A percentile compares a stretch with the other conserved stretches of the same genome.
Evolutionary conservation across 2,329 filamentous ascomycete species (phyloP).

Genomic region (Emmonsiellopsis sp.): DNA sequence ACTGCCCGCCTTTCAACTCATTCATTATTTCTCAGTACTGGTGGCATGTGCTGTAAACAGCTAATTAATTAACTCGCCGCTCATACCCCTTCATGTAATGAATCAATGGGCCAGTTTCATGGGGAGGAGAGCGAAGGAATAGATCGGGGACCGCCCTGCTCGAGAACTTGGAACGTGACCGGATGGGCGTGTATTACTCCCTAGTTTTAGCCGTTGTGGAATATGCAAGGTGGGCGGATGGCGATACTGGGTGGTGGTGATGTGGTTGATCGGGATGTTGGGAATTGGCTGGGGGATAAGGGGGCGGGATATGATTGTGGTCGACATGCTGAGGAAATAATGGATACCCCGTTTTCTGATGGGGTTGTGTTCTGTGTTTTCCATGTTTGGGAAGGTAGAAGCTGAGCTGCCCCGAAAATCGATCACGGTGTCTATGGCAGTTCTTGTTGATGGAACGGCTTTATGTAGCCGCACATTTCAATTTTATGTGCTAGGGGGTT

Average conservation of each 20-base stretch:
- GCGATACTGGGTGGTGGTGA: constrained; percentile 43
- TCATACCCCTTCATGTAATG: too few relatives aligned
- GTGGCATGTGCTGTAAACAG: too few relatives aligned
- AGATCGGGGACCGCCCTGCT: constrained; percentile 21
- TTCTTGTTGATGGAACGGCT: neutral
- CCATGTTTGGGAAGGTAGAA: constrained; percentile 36
- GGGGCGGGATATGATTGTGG: constrained; percentile 1
- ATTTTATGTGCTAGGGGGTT: neutral
- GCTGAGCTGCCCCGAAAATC: neutral
- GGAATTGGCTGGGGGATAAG: constrained; percentile 11
- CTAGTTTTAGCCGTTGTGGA: constrained; percentile 3
- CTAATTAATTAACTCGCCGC: too few relatives aligned
- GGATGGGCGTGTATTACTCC: constrained; percentile 34
- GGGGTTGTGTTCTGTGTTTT: constrained; percentile 24
- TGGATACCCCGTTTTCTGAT: neutral
- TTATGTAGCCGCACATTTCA: neutral
- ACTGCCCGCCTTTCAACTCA: too few relatives aligned
- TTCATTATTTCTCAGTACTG: too few relatives aligned
- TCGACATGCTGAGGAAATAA: neutral
- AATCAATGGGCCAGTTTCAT: too few relatives aligned
- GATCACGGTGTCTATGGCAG: neutral
- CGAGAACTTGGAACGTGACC: constrained; percentile 40
- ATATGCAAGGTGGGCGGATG: constrained; percentile 35
- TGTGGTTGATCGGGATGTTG: constrained; percentile 32
- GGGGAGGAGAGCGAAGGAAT: too few relatives aligned